Base-by-base conservation (phyloP, 2,329 filamentous ascomycete species). In the Colletotrichum sp. region DNA sequence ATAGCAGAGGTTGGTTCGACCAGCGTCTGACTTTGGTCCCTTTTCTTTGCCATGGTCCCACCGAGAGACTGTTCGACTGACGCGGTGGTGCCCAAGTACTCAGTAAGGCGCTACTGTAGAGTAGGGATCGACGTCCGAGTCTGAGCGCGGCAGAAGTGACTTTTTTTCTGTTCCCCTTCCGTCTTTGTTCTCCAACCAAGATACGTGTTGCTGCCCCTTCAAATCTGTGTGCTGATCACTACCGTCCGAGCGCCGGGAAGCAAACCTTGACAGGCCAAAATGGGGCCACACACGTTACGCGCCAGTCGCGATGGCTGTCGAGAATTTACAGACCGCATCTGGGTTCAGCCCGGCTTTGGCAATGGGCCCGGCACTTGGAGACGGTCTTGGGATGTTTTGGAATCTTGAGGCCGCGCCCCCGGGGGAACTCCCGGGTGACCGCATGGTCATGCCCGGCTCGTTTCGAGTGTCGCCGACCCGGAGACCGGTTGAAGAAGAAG, bases 161-260 rank as follows among this genome's bases (percentile, higher is more conserved):
- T 63, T 44, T 57, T 44, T 44, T 34, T 66, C 16, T 27, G n/a
- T 52, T 52, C n/a, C 44, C 44, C 44, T 52, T 34, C 25, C 55
- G 55, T 59, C 25, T 30, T 52, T 52, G 44, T 52, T 52, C 44
- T 22, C 44, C 44, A 52, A 52, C 44, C n/a, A 59, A n/a, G 25
- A 25, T 22, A 22, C 44, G 44, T 52, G 44, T 52, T 52, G n/a
- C 44, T 39, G 15, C 65, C n/a, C 61, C 34, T 22, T 65, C 59
- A 27, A 62, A 62, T 61, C 25, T 64, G 30, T 22, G 15, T 32
- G 72, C 72, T 52, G 72, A 66, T 75, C 72, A 49, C 34, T 29
- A 61, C 36, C 49, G 68, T 75, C 72, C 68, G 72, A 75, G 72
- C 69, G 69, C 34, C 52, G 34, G 44, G n/a, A 22, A 39, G n/a